Conservation (phyloP, 345 rosid genomes). For the Citrus hindsii region DNA sequence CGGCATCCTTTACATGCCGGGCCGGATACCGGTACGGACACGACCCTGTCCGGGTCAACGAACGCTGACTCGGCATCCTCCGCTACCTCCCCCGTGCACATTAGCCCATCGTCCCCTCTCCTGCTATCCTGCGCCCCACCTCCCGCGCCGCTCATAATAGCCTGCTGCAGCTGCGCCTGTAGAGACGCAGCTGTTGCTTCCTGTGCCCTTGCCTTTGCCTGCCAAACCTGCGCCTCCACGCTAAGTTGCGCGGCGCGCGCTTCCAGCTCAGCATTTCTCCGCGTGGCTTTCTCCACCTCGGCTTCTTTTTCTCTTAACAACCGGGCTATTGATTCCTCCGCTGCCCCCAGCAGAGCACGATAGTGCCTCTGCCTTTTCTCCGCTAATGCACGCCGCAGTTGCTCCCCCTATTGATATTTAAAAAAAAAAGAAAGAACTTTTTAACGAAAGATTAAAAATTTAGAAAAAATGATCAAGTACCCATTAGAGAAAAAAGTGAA, state of each 20-base stretch:
- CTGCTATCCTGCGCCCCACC: slow-evolving; percentile 41
- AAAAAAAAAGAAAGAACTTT: background rate
- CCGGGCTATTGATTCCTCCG: slow-evolving; percentile 60
- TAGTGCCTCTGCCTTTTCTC: slow-evolving; percentile 76
- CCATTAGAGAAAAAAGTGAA: background rate
- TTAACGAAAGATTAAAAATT: background rate
- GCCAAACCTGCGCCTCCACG: slow-evolving; percentile 82
- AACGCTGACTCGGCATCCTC: slow-evolving; percentile 92
- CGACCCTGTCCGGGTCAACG: slow-evolving; percentile 66
- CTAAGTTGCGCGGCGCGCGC: slow-evolving; percentile 81
- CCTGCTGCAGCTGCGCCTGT: slow-evolving; percentile 78
- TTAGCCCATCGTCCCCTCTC: slow-evolving; percentile 33
- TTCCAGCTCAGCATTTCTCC: slow-evolving; percentile 73
- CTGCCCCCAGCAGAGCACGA: slow-evolving; percentile 60
- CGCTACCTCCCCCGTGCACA: slow-evolving; percentile 33
- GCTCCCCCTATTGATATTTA: slow-evolving; percentile 52
- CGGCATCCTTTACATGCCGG: slow-evolving; percentile 63
- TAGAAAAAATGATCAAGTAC: background rate
- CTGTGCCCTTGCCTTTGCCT: slow-evolving; percentile 72
- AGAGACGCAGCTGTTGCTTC: slow-evolving; percentile 77
- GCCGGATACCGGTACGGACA: slow-evolving; percentile 18
- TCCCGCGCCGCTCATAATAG: slow-evolving; percentile 25
- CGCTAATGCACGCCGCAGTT: slow-evolving; percentile 64
- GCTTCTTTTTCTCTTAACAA: slow-evolving; percentile 65
- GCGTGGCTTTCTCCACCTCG: slow-evolving; percentile 69